A percentile compares a stretch with the other conserved stretches of the same genome.
phyloP scores from a whole-genome alignment of 352 stramenopile species.

The Phytophthora tentaculata region DNA sequence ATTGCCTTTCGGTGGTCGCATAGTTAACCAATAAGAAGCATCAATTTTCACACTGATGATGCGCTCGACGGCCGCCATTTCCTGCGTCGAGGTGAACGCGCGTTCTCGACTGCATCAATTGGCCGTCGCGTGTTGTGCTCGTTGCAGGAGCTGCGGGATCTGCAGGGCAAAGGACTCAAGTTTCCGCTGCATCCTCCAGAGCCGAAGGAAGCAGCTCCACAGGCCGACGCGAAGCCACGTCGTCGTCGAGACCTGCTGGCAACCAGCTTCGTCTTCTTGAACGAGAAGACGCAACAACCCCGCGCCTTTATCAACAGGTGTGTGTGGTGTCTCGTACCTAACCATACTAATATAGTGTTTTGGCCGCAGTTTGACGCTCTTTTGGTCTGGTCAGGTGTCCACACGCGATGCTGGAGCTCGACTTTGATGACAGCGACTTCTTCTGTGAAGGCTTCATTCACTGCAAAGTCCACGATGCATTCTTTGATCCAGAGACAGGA shows the following conservation, averaged over 20 bases:
- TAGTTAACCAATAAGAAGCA: conserved; percentile 12
- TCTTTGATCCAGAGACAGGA: conserved; percentile 81
- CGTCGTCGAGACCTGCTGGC: conserved; percentile 37
- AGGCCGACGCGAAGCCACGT: conserved; percentile 9
- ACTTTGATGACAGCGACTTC: conserved; percentile 85
- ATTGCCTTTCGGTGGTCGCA: conserved; percentile 29
- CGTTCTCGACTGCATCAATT: conserved; percentile 23
- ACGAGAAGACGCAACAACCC: conserved; percentile 44
- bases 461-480: conserved; percentile 82
- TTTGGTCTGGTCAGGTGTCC: conserved; percentile 48
- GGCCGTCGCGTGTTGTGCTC: conserved; percentile 61
- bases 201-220: conserved; percentile 6
- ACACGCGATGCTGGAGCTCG: conserved; percentile 75
- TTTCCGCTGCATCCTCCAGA: conserved; percentile 48
- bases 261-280: conserved; percentile 76
- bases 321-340: not conserved
- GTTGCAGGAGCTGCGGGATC: conserved; percentile 48
- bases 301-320: conserved; percentile 69
- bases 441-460: conserved; percentile 81
- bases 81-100: conserved; percentile 22
- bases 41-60: conserved; percentile 13
- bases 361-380: conserved; percentile 4
- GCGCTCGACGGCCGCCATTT: conserved; percentile 13
- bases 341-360: not conserved
- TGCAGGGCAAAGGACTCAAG: conserved; percentile 60